A percentile compares a stretch with the other conserved stretches of the same genome.
These are phyloP conservation scores for Trichoderma pleuroti DNA, from an alignment of 2,329 filamentous ascomycete genomes.

Conservation along the genomic window DNA sequence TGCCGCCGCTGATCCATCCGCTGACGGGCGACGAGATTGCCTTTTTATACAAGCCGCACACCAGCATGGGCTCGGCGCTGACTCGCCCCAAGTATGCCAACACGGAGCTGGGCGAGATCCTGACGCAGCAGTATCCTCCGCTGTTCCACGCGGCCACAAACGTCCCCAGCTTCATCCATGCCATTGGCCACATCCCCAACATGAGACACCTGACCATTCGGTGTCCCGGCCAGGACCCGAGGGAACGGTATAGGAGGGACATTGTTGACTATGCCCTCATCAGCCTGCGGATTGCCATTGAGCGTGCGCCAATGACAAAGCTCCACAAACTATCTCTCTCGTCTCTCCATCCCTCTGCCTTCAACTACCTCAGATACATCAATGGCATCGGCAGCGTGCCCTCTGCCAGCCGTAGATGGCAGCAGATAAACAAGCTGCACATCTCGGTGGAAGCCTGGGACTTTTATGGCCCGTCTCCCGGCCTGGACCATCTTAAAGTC, in stretches of 20 bases:
- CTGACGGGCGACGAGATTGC: constrained; percentile 70
- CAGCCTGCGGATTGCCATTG: constrained; percentile 77
- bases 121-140: constrained; percentile 83
- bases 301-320: constrained; percentile 63
- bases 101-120: constrained; percentile 71
- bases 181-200: constrained; percentile 64
- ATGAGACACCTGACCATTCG: constrained; percentile 72
- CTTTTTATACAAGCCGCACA: constrained; percentile 79
- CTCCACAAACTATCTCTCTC: constrained; percentile 69
- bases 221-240: constrained; percentile 67
- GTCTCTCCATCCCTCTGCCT: constrained; percentile 69
- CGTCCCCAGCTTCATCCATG: constrained; percentile 76
- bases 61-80: constrained; percentile 58
- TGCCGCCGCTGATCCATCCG: constrained; percentile 80
- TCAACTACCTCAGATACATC: constrained; percentile 73
- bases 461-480: constrained; percentile 56
- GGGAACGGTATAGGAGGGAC: constrained; percentile 69
- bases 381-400: constrained; percentile 73
- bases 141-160: constrained; percentile 88
- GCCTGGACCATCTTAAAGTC: constrained; percentile 69
- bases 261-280: constrained; percentile 87
- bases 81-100: constrained; percentile 75
- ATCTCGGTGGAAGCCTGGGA: constrained; percentile 71
- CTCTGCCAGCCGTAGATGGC: constrained; percentile 68
- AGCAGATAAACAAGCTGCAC: constrained; percentile 69